These are phyloP conservation scores for Plasmodium gonderi DNA, from an alignment of 169 alveolate species.

Conservation along the genomic window DNA sequence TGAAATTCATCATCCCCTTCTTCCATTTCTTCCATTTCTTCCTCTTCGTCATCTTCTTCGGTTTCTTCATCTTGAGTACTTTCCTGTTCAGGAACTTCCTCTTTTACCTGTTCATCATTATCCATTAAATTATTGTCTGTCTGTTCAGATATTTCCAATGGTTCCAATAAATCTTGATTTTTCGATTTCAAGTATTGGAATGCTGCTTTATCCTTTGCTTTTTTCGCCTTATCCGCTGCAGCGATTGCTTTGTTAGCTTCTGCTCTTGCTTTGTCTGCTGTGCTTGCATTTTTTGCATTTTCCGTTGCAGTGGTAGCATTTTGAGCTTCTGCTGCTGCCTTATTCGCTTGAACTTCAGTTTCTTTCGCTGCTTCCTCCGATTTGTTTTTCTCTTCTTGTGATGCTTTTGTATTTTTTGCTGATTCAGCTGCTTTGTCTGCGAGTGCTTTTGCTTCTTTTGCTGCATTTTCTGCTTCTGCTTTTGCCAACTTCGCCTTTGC, in stretches of 20 bases:
- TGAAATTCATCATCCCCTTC: neutral
- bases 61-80: neutral
- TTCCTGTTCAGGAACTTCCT: neutral
- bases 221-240: neutral
- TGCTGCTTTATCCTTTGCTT: neutral
- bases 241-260: neutral
- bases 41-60: neutral
- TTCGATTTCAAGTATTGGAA: neutral
- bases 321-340: neutral
- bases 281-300: neutral
- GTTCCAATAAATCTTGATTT: neutral
- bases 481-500: too few relatives aligned
- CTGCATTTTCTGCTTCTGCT: neutral
- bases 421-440: neutral
- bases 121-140: neutral
- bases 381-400: neutral
- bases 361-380: neutral
- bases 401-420: neutral
- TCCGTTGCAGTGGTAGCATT: neutral
- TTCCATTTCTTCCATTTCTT: neutral
- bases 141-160: neutral
- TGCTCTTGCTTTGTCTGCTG: neutral
- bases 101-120: neutral
- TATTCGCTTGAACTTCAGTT: neutral
- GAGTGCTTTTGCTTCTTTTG: neutral